Evolutionary conservation across 768 basidiomycete genomes (phyloP).

Genomic region (Pleurotus giganteus): DNA sequence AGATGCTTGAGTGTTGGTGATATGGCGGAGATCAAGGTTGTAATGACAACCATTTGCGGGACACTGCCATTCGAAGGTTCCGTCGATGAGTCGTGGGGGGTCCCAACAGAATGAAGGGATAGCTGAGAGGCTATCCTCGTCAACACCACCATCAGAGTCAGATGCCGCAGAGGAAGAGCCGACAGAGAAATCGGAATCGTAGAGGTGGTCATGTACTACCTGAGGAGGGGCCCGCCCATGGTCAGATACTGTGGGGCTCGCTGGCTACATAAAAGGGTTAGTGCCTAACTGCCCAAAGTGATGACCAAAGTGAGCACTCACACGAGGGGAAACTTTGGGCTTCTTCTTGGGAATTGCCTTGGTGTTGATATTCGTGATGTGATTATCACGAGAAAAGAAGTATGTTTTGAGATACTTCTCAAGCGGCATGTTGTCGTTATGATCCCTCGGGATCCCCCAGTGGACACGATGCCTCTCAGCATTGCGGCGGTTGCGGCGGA

Average conservation of each 20-base stretch:
- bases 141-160: slow-evolving; percentile 30
- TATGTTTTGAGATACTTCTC: background rate
- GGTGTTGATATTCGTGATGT: background rate
- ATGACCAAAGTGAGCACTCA: background rate
- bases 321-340: background rate
- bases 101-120: background rate
- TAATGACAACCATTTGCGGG: background rate
- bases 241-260: background rate
- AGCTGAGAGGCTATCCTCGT: background rate
- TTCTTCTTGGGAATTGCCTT: background rate
- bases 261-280: background rate
- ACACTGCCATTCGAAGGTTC: background rate
- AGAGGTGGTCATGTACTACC: slow-evolving; percentile 23
- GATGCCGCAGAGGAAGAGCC: slow-evolving; percentile 42
- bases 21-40: background rate
- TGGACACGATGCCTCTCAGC: slow-evolving; percentile 1
- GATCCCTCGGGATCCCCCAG: slow-evolving; percentile 30
- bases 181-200: slow-evolving; percentile 62
- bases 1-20: background rate
- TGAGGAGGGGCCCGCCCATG: background rate
- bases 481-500: background rate
- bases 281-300: background rate
- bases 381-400: slow-evolving; percentile 5
- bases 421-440: background rate
- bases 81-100: background rate